phyloP scores from a whole-genome alignment of 2,329 filamentous ascomycete species.

The Teratosphaeria gauchensis region DNA sequence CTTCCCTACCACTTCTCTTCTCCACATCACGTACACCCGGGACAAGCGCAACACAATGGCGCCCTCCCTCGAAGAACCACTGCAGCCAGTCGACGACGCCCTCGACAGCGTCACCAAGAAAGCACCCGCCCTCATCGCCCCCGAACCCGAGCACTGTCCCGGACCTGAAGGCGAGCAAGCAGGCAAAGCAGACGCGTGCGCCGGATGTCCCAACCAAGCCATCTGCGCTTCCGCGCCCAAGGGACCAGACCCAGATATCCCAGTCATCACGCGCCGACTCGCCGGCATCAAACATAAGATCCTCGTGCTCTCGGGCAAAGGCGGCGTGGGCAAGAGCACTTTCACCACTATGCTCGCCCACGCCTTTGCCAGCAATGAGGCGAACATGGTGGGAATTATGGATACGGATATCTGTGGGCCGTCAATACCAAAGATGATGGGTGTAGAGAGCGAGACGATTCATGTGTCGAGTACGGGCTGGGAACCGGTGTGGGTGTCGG shows the following conservation, averaged over 20 bases:
- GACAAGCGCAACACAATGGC: conserved; percentile 48
- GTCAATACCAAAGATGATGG: conserved; percentile 98
- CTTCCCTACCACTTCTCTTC: background rate
- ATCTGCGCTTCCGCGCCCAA: conserved; percentile 94
- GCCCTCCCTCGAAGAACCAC: conserved; percentile 66
- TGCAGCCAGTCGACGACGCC: conserved; percentile 42
- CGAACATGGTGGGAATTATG: conserved; percentile 82
- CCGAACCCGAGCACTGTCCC: conserved; percentile 91
- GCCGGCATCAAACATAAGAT: conserved; percentile 81
- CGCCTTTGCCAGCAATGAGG: conserved; percentile 73
- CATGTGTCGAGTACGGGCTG: conserved; percentile 82
- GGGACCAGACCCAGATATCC: conserved; percentile 89
- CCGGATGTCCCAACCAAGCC: conserved; percentile 87
- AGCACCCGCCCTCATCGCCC: conserved; percentile 78
- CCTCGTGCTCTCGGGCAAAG: conserved; percentile 85
- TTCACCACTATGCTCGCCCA: conserved; percentile 83
- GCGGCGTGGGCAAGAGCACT: conserved; percentile 92
- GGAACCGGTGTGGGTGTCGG: conserved; percentile 91
- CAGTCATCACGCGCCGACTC: conserved; percentile 75
- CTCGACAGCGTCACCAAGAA: conserved; percentile 66
- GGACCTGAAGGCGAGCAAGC: conserved; percentile 70
- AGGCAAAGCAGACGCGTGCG: conserved; percentile 68
- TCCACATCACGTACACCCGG: background rate
- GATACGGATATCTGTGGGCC: conserved; percentile 97
- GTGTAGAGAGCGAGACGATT: conserved; percentile 85